Evolutionary conservation across 1,139 yeast genomes (phyloP), one percentile per base, ranked within the genome.

Genomic region (Candida tetrigidarum): DNA sequence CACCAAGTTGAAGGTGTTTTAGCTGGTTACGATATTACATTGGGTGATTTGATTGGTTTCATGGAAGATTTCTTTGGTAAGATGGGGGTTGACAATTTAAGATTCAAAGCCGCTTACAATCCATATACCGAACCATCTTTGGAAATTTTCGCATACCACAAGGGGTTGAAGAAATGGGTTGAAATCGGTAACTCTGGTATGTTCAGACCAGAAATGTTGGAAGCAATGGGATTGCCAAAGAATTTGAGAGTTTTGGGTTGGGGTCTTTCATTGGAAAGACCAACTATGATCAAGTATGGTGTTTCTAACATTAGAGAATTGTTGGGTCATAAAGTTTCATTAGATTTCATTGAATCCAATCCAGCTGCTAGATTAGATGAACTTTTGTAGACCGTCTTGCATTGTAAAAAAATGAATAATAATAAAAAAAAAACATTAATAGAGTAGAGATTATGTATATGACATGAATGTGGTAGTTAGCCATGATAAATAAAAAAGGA

Each of bases 141-240:
- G 83, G 99, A 95, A 74, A 93, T 95, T 57, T 95, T 86, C 69
- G 95, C 98, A 46, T 93, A 90, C 86, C 99, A 95, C 71, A 84
- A 84, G 59, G 97, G 97, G 40, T 80, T 95, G 59, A 85, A 80
- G 60, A 93, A 91, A 67, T 95, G 99, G 99, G 99, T 95, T 52
- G 99, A 95, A 76, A 92, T 95, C 62, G 99, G 99, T 67, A 95
- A 95, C 77, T 90, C 97, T 19, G 99, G 99, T 67, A 87, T 95
- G 97, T 95, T 95, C 79, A 84, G 99, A 73, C 99, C 99, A 19
- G 99, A 95, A 71, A 95, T 95, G 99, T 80, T 95, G 66, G 97
- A 91, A 71, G 75, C 97, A 39, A 92, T 93, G 98, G 99, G 99
- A 28, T 80, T 95, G 62, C 99, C 99, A 51, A 85, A 86, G 75